A percentile compares a stretch with the other conserved stretches of the same genome.
Evolutionary conservation across 2,329 filamentous ascomycete genomes (phyloP).

Genomic region (Cryoendolithus antarcticus): DNA sequence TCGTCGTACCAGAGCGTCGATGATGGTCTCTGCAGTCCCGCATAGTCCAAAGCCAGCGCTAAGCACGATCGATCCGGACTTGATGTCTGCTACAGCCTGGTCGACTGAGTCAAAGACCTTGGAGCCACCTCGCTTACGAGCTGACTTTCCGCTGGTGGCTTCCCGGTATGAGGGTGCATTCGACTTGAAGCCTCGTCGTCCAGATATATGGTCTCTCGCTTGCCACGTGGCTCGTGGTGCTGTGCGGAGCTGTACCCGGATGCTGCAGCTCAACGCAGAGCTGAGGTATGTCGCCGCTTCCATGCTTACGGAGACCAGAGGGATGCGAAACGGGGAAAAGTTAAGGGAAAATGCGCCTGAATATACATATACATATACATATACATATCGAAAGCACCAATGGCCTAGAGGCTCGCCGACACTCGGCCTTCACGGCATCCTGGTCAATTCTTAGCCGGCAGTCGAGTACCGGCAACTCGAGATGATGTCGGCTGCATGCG

Average conservation of each 20-base stretch:
- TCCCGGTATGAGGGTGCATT: conserved; percentile 10
- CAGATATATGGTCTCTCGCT: conserved; percentile 9
- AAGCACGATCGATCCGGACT: conserved; percentile 62
- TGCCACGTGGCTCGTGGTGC: conserved; percentile 10
- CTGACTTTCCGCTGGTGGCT: conserved; percentile 11
- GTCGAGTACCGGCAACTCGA: too few relatives aligned
- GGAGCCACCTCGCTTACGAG: conserved; percentile 17
- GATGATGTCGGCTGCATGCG: too few relatives aligned
- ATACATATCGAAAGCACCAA: too few relatives aligned
- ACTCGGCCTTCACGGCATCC: too few relatives aligned
- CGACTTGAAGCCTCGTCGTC: conserved; percentile 13
- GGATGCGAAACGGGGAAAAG: too few relatives aligned
- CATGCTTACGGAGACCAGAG: conserved; percentile 6
- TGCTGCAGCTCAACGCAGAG: conserved; percentile 9
- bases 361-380: too few relatives aligned
- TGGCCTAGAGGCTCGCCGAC: too few relatives aligned
- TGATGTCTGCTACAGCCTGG: conserved; percentile 48
- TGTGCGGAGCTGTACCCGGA: conserved; percentile 11
- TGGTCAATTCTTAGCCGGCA: too few relatives aligned
- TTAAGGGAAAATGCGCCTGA: too few relatives aligned
- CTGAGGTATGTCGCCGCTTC: conserved; percentile 12
- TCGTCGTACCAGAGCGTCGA: conserved; percentile 56
- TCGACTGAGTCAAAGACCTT: conserved; percentile 25
- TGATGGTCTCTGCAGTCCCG: conserved; percentile 61
- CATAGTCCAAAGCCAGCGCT: conserved; percentile 77